A percentile compares a stretch with the other conserved stretches of the same genome.
phyloP scores from a whole-genome alignment of 1,284 basidiomycete species.

The Apiotrichum siamense region DNA sequence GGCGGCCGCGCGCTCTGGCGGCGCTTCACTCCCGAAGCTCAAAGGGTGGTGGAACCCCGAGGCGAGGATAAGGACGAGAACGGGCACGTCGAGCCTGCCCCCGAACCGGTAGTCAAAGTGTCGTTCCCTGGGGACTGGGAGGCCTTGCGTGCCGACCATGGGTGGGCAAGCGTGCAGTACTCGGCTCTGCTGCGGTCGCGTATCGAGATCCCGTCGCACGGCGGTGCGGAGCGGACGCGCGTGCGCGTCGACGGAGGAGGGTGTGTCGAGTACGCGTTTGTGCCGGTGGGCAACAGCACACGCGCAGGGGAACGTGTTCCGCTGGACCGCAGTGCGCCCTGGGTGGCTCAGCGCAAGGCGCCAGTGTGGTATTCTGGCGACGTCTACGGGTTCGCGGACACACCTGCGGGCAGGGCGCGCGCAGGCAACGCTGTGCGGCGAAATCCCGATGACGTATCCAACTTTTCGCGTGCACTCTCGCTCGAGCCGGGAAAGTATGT shows the following conservation, averaged over 20 bases:
- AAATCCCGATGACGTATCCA: slow-evolving; percentile 10
- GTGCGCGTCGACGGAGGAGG: slow-evolving; percentile 36
- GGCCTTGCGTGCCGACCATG: slow-evolving; percentile 39
- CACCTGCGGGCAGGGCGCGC: slow-evolving; percentile 7
- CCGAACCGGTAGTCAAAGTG: background rate
- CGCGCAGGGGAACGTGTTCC: too few species aligned
- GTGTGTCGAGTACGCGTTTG: slow-evolving; percentile 39
- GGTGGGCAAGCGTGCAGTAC: slow-evolving; percentile 44
- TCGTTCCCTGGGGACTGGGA: slow-evolving; percentile 27
- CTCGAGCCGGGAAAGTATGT: slow-evolving; percentile 31
- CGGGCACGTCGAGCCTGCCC: slow-evolving; percentile 24
- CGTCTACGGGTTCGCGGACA: slow-evolving; percentile 36
- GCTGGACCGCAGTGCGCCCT: too few species aligned
- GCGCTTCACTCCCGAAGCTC: slow-evolving; percentile 19
- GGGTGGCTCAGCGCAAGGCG: too few species aligned
- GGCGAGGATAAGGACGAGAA: slow-evolving; percentile 29
- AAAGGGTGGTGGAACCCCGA: slow-evolving; percentile 25
- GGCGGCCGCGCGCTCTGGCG: slow-evolving; percentile 36
- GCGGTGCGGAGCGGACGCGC: background rate
- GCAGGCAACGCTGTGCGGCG: background rate
- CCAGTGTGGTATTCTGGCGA: slow-evolving; percentile 41
- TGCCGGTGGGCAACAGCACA: slow-evolving; percentile 11
- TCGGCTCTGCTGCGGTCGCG: slow-evolving; percentile 28
- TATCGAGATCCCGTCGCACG: slow-evolving; percentile 12
- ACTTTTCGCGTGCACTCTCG: slow-evolving; percentile 26